phyloP scores from a whole-genome alignment of 345 rosid genomes.

The Syzygium oleosum region DNA sequence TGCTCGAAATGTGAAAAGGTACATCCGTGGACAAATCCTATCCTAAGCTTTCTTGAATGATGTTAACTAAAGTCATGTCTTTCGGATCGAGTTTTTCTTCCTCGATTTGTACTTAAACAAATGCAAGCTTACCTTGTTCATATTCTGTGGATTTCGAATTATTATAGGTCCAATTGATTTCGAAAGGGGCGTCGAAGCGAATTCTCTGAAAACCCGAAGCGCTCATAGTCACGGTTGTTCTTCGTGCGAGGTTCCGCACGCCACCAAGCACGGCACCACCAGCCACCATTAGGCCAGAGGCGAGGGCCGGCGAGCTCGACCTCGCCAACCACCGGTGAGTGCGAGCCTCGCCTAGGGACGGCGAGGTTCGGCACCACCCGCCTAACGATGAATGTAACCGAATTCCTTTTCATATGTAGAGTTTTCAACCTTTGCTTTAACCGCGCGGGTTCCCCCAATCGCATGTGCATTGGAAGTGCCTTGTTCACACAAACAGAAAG shows the following conservation, averaged over 20 bases:
- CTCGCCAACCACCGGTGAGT: no score
- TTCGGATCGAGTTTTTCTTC: neutral
- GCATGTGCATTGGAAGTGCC: neutral
- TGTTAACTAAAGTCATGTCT: neutral
- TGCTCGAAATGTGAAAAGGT: neutral
- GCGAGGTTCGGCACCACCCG: neutral
- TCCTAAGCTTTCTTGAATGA: neutral
- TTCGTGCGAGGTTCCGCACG: accelerated
- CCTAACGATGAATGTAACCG: neutral
- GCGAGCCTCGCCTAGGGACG: no score
- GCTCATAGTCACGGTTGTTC: neutral
- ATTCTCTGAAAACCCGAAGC: neutral
- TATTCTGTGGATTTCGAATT: neutral
- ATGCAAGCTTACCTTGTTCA: no score
- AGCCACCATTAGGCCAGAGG: no score
- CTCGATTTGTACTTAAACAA: neutral
- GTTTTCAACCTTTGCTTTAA: neutral
- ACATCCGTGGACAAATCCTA: neutral
- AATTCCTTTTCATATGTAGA: no score
- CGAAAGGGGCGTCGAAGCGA: neutral
- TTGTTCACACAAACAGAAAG: neutral
- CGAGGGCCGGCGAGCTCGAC: no score
- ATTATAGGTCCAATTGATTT: neutral
- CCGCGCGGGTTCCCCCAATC: neutral
- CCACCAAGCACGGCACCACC: neutral